Base-by-base conservation (phyloP, 805 yeast species). In the Candida pini region DNA sequence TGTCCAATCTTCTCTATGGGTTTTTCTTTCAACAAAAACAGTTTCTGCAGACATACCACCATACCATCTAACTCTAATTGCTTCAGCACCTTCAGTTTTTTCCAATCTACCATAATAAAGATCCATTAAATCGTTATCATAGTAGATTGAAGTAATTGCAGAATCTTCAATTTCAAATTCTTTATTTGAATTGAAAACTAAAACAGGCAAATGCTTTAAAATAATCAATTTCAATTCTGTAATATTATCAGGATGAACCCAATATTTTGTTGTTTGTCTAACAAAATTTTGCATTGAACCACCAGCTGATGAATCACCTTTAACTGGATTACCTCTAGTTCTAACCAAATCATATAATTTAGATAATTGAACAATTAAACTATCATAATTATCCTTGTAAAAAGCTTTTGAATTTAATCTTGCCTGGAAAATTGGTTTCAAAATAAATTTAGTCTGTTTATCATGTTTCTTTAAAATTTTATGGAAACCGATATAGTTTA, bases 1-100 rank as follows among this genome's bases (percentile, higher is more conserved):
- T 3, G 99, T 92, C 98, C 98, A 90, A 67, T 92, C 99, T 62
- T 92, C 98, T 62, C 98, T 76, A 58, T 92, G 98, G 5, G 99
- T 92, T 62, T 92, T 92, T 62, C 98, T 77, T 64, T 92, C 99
- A 31, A 90, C 95, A 45, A 92, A 92, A 36, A 90, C 85, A 27
- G 84, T 85, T 48, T 90, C 96, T 2, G 89, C 73, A 35, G 73
- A 71, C 98, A 92, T 92, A 36, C 96, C 96, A 56, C 99, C 98
- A 59, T 92, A 92, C 99, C 99, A 92, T 68, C 98, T 81, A 56
- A 92, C 71, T 64, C 99, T 81, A 45, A 90, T 88, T 16, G 97
- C 97, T 63, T 92, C 98, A 5, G 98, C 98, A 60, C 98, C 98
- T 68, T 92, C 98, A 51, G 87, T 92, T 63, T 92, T 92, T 58